These are phyloP conservation scores for Fagopyrum esculentum DNA, from an alignment of 148 eudicot species.

Conservation along the genomic window DNA sequence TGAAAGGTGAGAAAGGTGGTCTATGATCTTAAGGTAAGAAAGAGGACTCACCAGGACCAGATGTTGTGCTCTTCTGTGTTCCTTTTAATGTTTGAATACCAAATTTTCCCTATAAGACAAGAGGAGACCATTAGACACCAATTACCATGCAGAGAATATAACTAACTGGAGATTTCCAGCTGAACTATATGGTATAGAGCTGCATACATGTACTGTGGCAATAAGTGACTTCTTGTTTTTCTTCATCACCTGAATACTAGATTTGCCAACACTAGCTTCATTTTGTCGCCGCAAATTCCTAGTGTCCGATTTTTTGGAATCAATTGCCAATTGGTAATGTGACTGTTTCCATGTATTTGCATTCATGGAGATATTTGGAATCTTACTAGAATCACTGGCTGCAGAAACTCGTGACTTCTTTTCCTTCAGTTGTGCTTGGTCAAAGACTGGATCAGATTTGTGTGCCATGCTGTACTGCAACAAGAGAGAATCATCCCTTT, in stretches of 20 bases:
- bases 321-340: constrained; percentile 40
- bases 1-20: not conserved
- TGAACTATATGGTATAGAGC: constrained; percentile 4
- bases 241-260: constrained; percentile 32
- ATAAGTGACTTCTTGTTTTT: constrained; percentile 34
- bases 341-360: constrained; percentile 72
- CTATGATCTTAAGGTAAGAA: not conserved
- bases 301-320: constrained; percentile 27
- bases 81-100: constrained; percentile 30
- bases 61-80: constrained; percentile 30
- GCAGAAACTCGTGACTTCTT: constrained; percentile 34
- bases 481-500: constrained; percentile 38
- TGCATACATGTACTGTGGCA: constrained; percentile 50
- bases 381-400: constrained; percentile 40
- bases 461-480: constrained; percentile 37
- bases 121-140: constrained; percentile 2
- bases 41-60: constrained; percentile 40
- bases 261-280: constrained; percentile 29
- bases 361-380: constrained; percentile 53
- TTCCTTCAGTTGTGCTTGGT: constrained; percentile 28
- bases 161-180: too few species aligned
- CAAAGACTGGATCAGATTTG: constrained; percentile 25
- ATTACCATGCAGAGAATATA: not conserved
- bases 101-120: constrained; percentile 35
- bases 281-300: constrained; percentile 27